Conservation (phyloP, 768 basidiomycete genomes). For the Omphalotus guepiniiformis region DNA sequence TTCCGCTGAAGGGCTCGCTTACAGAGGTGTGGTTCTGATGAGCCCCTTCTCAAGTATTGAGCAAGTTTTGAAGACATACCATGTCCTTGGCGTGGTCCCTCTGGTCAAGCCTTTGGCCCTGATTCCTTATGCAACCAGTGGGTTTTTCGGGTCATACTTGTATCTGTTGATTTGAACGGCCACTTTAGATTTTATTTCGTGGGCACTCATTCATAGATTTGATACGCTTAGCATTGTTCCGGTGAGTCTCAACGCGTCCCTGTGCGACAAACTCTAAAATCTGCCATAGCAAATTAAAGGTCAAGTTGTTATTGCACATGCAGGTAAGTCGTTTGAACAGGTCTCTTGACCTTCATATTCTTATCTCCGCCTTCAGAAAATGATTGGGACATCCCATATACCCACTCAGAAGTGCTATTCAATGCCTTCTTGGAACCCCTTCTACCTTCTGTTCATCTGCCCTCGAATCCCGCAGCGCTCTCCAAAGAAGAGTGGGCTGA, state of each 20-base stretch:
- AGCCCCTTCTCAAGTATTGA: conserved; percentile 57
- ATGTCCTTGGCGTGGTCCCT: conserved; percentile 62
- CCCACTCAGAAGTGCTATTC: conserved; percentile 68
- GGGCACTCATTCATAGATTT: conserved; percentile 52
- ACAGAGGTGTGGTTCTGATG: conserved; percentile 47
- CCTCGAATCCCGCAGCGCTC: conserved; percentile 29
- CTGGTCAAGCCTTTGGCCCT: conserved; percentile 64
- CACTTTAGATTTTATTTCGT: conserved; percentile 46
- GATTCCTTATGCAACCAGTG: conserved; percentile 61
- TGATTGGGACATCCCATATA: conserved; percentile 69
- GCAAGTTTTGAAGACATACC: conserved; percentile 63
- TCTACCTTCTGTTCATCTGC: conserved; percentile 43
- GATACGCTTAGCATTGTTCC: conserved; percentile 59
- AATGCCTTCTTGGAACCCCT: conserved; percentile 59
- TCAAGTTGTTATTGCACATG: conserved; percentile 70
- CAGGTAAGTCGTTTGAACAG: conserved; percentile 30
- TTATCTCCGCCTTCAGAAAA: conserved; percentile 29
- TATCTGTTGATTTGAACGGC: background rate
- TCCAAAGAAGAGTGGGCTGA: conserved; percentile 40
- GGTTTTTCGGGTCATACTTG: conserved; percentile 24
- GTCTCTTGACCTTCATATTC: background rate
- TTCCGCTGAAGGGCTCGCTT: conserved; percentile 35
- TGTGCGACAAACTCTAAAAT: too few relatives aligned
- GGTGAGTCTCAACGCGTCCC: conserved; percentile 44
- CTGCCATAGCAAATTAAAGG: conserved; percentile 59